A percentile compares a stretch with the other conserved stretches of the same genome.
Conservation (phyloP, 2,329 filamentous ascomycete genomes). For the Aureobasidium sp. region DNA sequence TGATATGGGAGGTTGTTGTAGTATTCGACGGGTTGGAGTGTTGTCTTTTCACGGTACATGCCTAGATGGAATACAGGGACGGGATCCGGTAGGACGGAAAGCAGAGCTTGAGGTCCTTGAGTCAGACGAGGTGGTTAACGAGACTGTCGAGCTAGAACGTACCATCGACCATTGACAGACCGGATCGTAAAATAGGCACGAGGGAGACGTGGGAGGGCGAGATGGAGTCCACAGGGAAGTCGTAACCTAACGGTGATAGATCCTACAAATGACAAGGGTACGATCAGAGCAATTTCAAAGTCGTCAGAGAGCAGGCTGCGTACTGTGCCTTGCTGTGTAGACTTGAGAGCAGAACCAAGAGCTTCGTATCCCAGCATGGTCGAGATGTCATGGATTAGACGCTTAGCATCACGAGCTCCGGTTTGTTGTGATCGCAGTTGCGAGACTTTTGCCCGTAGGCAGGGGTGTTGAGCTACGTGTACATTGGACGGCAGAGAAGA, state of each 20-base stretch:
- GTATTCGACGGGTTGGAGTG: slow-evolving; percentile 87
- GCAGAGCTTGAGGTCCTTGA: slow-evolving; percentile 48
- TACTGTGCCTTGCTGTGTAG: slow-evolving; percentile 49
- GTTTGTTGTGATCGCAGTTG: slow-evolving; percentile 71
- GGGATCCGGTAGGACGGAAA: slow-evolving; percentile 70
- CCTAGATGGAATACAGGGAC: slow-evolving; percentile 89
- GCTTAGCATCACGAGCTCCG: slow-evolving; percentile 67
- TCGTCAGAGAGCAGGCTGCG: slow-evolving; percentile 44
- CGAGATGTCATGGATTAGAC: slow-evolving; percentile 77
- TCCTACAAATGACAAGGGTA: slow-evolving; percentile 34
- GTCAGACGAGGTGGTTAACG: not conserved
- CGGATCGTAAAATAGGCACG: slow-evolving; percentile 87
- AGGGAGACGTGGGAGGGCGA: slow-evolving; percentile 64
- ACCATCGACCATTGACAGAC: slow-evolving; percentile 86
- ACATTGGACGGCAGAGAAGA: slow-evolving; percentile 45
- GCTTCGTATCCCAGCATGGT: slow-evolving; percentile 79
- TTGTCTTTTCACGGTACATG: slow-evolving; percentile 83
- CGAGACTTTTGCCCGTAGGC: slow-evolving; percentile 79
- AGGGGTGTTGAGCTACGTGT: slow-evolving; percentile 80
- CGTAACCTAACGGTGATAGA: slow-evolving; percentile 68
- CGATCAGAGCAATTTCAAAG: slow-evolving; percentile 19
- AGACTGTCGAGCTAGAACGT: slow-evolving; percentile 18
- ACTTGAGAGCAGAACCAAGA: slow-evolving; percentile 55
- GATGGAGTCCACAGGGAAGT: slow-evolving; percentile 61
- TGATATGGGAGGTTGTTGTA: slow-evolving; percentile 94